Conservation (phyloP, 495 filamentous ascomycete species). For the Aspergillus carlsbadensis region DNA sequence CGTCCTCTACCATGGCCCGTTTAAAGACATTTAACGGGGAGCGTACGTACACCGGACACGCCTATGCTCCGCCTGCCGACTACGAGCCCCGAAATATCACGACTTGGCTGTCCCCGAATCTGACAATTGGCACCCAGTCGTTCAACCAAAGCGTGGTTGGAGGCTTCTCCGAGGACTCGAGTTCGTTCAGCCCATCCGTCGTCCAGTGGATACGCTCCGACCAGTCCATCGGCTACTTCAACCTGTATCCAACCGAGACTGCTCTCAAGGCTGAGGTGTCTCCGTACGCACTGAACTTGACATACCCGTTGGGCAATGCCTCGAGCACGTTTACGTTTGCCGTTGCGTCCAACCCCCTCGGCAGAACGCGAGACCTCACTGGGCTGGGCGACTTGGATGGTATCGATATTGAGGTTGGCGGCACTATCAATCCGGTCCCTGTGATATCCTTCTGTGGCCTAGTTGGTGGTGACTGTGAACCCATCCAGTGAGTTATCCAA, state of each 20-base stretch:
- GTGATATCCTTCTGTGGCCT: constrained; percentile 10
- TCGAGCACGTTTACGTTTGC: constrained; percentile 10
- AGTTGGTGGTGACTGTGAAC: constrained; percentile 3
- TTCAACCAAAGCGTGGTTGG: constrained; percentile 38
- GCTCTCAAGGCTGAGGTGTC: constrained; percentile 31
- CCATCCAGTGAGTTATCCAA: constrained; percentile 9
- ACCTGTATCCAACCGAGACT: constrained; percentile 30
- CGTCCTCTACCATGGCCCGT: constrained; percentile 10
- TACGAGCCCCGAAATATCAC: constrained; percentile 39
- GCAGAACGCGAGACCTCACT: background rate
- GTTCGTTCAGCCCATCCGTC: constrained; percentile 37
- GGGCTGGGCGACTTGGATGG: constrained; percentile 8
- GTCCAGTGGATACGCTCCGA: constrained; percentile 31
- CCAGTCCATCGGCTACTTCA: constrained; percentile 23
- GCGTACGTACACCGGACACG: constrained; percentile 30
- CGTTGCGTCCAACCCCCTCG: constrained; percentile 4
- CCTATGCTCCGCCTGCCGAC: constrained; percentile 41
- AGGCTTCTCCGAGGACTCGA: constrained; percentile 31
- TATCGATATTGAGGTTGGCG: background rate
- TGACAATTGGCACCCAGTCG: constrained; percentile 40
- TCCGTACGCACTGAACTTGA: constrained; percentile 30
- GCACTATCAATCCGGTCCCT: background rate
- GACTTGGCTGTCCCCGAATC: constrained; percentile 35
- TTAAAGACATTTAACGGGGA: constrained; percentile 36
- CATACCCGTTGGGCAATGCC: constrained; percentile 25